Evolutionary conservation across 1,284 basidiomycete genomes (phyloP), one percentile per base, ranked within the genome.

Genomic region (Prillingera fragicola): DNA sequence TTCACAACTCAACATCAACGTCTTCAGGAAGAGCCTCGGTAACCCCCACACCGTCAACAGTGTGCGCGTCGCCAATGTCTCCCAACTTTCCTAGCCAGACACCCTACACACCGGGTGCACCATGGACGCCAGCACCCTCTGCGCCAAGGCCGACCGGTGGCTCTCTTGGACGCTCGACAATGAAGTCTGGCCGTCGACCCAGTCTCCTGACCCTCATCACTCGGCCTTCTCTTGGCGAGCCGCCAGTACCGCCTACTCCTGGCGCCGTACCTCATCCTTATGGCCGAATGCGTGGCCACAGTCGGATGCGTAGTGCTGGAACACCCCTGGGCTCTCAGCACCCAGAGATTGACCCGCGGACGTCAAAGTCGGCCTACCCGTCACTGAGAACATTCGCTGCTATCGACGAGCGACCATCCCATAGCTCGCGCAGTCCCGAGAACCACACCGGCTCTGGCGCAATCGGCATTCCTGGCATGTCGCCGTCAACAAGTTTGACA

Each of bases 161-260:
- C 8, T 42, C 52, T 1, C 32, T 56, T 5, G 55, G 53, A 12
- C 44, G 58, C 19, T 35, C 48, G 9, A 48, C 55, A 9, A 41
- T 33, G 28, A 50, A 48, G 17, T 44, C 46, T 7, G 27, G 42
- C 9, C 46, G 57, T 9, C 50, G 67, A 37, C 63, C 65, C 5
- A 60, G 55, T 19, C 46, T 69, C 7, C 51, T 67, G 21, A 63
- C 55, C 38, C 52, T 69, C 26, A 59, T 65, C 45, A 67, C 64
- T 13, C 57, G 61, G 21, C 57, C 55, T 23, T 43, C 58, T 3
- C 37, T 26, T 7, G 42, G 40, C 15, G 46, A 48, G 31, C 48
- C 27, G 12, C 19, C 54, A 19, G 45, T 52, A 12, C 60, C 57
- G 4, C 63, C 63, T 10, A 63, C 64, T 1, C 63, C 63, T 17